Base-by-base conservation (phyloP, 805 yeast genomes). In the Candida sphagnicola region DNA sequence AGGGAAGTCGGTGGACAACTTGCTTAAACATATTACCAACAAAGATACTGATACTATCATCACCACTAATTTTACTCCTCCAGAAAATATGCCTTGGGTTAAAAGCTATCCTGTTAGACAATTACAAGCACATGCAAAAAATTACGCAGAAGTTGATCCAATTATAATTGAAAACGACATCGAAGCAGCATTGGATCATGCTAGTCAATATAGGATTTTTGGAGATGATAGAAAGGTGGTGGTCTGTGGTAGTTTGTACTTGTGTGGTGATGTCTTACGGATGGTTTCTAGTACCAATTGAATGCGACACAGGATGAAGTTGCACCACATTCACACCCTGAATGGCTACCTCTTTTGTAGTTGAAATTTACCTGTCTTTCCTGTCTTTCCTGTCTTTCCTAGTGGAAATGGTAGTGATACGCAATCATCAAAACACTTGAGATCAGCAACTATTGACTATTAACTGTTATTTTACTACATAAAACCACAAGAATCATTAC, bases 81-180 rank as follows among this genome's bases (percentile, higher is more conserved):
- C 95, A 0, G 90, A 82, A 11, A 83, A 87, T 0, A 93, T 93
- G 99, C 96, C 98, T 0, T 93, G 98, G 98, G 79, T 93, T 4
- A 51, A 67, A 30, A 62, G 90, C 1, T 69, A 67, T 45, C 50
- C 54, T 3, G 51, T 66, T 1, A 49, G 41, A 1, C 61, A 56
- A 13, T 51, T 82, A 25, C 32, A 18, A 37, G 34, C n/a, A 26
- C 43, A 21, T 8, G 66, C 64, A 1, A 13, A 18, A 10, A 12
- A 21, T 8, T 30, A 12, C 25, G 44, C 45, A 40, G 40, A 44
- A 21, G 49, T 50, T 4, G 46, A 46, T 12, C 40, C 35, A 3
- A 28, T 43, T 1, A 28, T 33, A 8, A 31, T 35, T 4, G 45
- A 40, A 1, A 40, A 43, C 10, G 39, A 35, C 21, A 47, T 59